Evolutionary conservation across 139 green algal species (phyloP).

Genomic region (Zygnema circumcarinatum): DNA sequence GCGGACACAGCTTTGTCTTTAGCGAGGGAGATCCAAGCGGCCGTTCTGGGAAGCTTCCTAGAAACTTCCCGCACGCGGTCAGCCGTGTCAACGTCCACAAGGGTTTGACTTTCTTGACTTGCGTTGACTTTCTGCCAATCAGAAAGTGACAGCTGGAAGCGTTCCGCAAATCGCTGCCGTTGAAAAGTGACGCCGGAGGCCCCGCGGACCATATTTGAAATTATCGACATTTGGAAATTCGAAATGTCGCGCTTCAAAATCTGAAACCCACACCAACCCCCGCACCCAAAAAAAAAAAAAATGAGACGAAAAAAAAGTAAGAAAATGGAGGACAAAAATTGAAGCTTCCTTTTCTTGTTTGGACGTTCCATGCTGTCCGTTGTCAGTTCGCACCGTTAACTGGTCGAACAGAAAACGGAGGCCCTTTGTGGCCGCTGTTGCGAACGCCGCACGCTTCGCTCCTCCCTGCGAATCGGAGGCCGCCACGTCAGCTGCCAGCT

Average conservation of each 20-base stretch:
- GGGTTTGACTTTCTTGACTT: too few species aligned
- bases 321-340: too few species aligned
- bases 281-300: conserved; percentile 21
- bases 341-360: too few species aligned
- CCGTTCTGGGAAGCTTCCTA: neutral
- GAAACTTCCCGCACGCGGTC: neutral
- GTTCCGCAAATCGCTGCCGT: conserved; percentile 15
- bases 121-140: too few species aligned
- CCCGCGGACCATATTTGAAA: conserved; percentile 7
- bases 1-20: neutral
- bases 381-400: conserved; percentile 16
- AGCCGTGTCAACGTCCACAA: too few species aligned
- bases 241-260: conserved; percentile 26
- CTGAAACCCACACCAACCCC: neutral
- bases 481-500: conserved; percentile 29
- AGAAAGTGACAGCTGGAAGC: neutral
- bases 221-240: neutral
- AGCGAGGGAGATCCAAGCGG: neutral
- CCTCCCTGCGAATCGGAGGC: neutral
- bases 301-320: too few species aligned
- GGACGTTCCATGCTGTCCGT: too few species aligned
- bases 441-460: neutral
- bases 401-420: conserved; percentile 23
- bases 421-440: neutral
- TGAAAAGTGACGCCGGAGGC: conserved; percentile 9